A percentile compares a stretch with the other conserved stretches of the same genome.
Conservation (phyloP, 2,329 filamentous ascomycete genomes). For the Periconia macrospinosa region DNA sequence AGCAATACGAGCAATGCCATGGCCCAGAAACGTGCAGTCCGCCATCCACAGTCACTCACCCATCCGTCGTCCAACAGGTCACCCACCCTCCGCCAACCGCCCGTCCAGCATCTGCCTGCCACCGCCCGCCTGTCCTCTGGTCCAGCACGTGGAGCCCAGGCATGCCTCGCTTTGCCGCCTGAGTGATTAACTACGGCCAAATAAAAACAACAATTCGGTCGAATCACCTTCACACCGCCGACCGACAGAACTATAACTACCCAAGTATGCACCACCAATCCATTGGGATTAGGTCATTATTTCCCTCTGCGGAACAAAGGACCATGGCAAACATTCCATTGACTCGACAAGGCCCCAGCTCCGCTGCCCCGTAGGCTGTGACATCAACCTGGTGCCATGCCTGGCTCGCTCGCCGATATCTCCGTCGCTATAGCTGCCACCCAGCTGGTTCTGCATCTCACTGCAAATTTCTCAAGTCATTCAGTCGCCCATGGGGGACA, state of each 20-base stretch:
- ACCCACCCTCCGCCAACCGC: too few relatives aligned
- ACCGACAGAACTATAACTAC: too few relatives aligned
- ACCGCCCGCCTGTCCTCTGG: background rate
- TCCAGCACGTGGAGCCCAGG: background rate
- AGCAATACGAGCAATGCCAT: too few relatives aligned
- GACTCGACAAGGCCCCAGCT: background rate
- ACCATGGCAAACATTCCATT: background rate
- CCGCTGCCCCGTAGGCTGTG: background rate
- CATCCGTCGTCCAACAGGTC: too few relatives aligned
- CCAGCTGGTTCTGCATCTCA: constrained; percentile 18
- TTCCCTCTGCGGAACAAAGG: background rate
- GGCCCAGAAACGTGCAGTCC: too few relatives aligned
- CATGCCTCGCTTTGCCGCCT: background rate
- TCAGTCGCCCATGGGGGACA: constrained; percentile 10
- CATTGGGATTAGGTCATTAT: too few relatives aligned
- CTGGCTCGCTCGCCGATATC: constrained; percentile 8
- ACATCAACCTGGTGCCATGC: background rate
- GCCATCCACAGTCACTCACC: too few relatives aligned
- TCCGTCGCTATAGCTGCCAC: constrained; percentile 14
- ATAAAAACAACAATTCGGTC: background rate
- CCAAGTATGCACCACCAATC: background rate
- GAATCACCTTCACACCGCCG: too few relatives aligned
- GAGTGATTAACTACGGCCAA: background rate
- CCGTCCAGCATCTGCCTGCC: background rate
- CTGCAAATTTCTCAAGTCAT: constrained; percentile 18